Evolutionary conservation across 441 rosid species (phyloP).

Genomic region (Geranium incanum): DNA sequence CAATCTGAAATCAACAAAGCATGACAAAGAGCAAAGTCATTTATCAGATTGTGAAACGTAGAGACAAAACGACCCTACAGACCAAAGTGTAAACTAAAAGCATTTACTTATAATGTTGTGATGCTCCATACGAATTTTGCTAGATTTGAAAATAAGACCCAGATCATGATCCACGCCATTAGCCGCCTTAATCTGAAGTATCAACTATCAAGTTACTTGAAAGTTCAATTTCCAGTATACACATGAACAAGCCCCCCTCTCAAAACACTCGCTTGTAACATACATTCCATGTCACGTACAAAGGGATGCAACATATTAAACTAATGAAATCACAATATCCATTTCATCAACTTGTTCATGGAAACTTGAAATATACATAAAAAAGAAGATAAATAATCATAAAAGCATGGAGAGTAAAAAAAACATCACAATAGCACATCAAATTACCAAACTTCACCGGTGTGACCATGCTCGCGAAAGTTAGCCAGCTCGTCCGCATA

Average conservation of each 20-base stretch:
- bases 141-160: not conserved
- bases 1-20: not conserved
- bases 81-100: too few relatives aligned
- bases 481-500: slow-evolving; percentile 78
- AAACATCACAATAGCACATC: not conserved
- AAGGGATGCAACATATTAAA: not conserved
- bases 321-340: not conserved
- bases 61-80: not conserved
- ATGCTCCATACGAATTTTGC: not conserved
- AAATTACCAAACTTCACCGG: slow-evolving; percentile 83
- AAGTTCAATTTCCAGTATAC: not conserved
- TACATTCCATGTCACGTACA: not conserved
- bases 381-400: not conserved
- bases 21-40: not conserved
- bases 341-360: not conserved
- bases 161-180: not conserved
- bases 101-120: not conserved
- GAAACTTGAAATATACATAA: not conserved
- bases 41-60: too few relatives aligned
- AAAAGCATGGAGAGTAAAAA: not conserved
- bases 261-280: not conserved
- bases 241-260: not conserved
- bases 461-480: slow-evolving; percentile 80
- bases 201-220: not conserved
- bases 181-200: not conserved